Evolutionary conservation across 2,329 filamentous ascomycete genomes (phyloP), one percentile per base, ranked within the genome.

Genomic region (Claviceps africana): DNA sequence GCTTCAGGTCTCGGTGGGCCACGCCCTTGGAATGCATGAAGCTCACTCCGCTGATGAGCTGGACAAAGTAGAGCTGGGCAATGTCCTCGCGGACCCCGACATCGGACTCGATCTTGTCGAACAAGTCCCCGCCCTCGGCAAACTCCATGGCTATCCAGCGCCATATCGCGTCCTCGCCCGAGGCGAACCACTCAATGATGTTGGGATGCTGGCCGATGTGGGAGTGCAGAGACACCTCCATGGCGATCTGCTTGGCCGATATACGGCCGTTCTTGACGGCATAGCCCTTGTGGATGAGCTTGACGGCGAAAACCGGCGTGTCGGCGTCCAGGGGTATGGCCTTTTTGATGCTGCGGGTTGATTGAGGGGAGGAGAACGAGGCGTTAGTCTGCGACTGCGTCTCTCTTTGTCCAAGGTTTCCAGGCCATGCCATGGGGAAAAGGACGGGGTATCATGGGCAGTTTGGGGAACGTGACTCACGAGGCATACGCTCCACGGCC

Each of bases 21-120:
- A 98, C 86, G 21, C 93, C 93, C 67, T 93, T 96, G 35, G 86
- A 88, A 70, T 98, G 93, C 79, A 97, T 94, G 70, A 90, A 98
- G 63, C 85, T 85, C 56, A 97, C 86, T 9, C 91, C 93, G 64
- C 83, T 83, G 60, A 97, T 79, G 56, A 98, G 78, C 70, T 98
- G 93, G 2, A 84, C 79, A 67, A 98, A 98, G 72, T 97, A 98
- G 56, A 96, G 81, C 65, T 98, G 94, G 35, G 93, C 91, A 64
- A 98, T 88, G 65, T 97, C 88, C 66, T 95, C 83, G 7, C 85
- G 81, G n/a, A 97, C 88, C 47, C 93, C 93, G 45, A 91, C 87
- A 67, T 98, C 93, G 19, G 93, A 90, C 70, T 98, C 94, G 60
- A 98, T 97, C 74, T 98, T 98, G 80, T 98, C 93, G 67, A 98